These are phyloP conservation scores for Vaccinium corymbosum DNA, from an alignment of 148 eudicot genomes.

Conservation along the genomic window DNA sequence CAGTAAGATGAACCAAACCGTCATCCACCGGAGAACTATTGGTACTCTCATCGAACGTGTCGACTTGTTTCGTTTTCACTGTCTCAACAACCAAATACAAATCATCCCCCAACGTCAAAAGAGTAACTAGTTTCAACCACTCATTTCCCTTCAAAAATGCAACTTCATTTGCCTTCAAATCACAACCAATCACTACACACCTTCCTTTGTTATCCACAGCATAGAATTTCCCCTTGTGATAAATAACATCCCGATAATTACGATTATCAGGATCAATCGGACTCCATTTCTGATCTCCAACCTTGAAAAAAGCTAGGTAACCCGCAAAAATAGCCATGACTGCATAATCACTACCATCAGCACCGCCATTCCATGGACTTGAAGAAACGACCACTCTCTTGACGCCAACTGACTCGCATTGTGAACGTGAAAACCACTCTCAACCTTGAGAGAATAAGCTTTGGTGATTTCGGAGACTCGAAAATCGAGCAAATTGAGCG, in stretches of 20 bases:
- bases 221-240: background rate
- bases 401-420: background rate
- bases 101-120: background rate
- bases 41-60: too few species aligned
- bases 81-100: background rate
- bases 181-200: background rate
- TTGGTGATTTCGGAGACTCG: background rate
- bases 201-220: slow-evolving; percentile 6
- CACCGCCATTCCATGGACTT: background rate
- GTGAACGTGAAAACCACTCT: background rate
- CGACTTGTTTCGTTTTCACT: too few species aligned
- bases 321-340: background rate
- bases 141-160: background rate
- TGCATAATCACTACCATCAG: background rate
- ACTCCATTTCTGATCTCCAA: background rate
- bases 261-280: background rate
- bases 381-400: background rate
- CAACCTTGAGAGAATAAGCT: background rate
- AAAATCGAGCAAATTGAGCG: background rate
- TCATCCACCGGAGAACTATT: too few species aligned
- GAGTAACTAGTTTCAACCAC: background rate
- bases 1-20: too few species aligned
- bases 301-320: background rate
- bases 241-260: background rate
- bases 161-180: background rate